Evolutionary conservation across 345 rosid species (phyloP).

Genomic region (Diplotaxis tenuifolia): DNA sequence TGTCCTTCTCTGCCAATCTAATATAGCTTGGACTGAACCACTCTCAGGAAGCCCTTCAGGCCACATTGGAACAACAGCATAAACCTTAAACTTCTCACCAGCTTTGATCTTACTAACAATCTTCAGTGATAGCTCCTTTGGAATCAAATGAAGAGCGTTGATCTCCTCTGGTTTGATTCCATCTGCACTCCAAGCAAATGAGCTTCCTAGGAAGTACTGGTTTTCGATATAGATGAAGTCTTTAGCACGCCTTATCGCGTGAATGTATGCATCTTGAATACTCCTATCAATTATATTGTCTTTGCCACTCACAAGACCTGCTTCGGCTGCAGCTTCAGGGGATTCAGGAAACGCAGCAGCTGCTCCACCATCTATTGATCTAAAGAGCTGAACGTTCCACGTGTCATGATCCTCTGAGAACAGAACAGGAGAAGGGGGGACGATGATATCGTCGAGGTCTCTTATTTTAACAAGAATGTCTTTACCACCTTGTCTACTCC

Average conservation of each 20-base stretch:
- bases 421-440: constrained; percentile 88
- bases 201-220: constrained; percentile 96
- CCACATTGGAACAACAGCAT: constrained; percentile 96
- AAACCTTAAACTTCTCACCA: constrained; percentile 81
- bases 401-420: constrained; percentile 71
- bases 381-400: constrained; percentile 94
- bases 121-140: constrained; percentile 92
- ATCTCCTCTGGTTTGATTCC: constrained; percentile 88
- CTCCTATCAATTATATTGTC: constrained; percentile 94
- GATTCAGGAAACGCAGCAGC: constrained; percentile 95
- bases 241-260: constrained; percentile 97
- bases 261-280: constrained; percentile 91
- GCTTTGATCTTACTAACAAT: constrained; percentile 90
- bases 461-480: constrained; percentile 72
- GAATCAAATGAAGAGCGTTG: constrained; percentile 79
- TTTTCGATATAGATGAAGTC: constrained; percentile 89
- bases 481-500: constrained; percentile 94
- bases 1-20: constrained; percentile 95
- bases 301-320: constrained; percentile 95
- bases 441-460: constrained; percentile 70
- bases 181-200: constrained; percentile 78
- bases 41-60: constrained; percentile 97
- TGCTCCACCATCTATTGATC: constrained; percentile 99
- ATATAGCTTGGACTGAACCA: constrained; percentile 88
- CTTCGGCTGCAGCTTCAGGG: constrained; percentile 94